Conservation (phyloP, 2,329 filamentous ascomycete species). For the Aspergillus transmontanensis region DNA sequence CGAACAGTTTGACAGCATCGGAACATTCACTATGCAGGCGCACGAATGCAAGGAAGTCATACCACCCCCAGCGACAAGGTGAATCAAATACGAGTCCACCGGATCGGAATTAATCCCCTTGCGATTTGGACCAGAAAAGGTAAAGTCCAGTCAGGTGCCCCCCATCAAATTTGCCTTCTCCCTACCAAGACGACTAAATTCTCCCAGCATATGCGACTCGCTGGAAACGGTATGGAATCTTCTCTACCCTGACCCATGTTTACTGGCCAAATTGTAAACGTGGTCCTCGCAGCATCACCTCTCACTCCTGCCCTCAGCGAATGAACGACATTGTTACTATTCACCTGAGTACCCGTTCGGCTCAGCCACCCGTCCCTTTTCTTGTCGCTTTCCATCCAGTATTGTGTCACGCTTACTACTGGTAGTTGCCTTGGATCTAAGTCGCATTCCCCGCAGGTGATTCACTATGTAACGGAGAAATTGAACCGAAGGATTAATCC, state of each 20-base stretch:
- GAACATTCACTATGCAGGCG: too few species aligned
- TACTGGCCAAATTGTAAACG: background rate
- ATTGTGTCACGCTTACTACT: background rate
- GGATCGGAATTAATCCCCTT: conserved; percentile 1
- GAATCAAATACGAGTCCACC: background rate
- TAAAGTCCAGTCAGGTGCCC: background rate
- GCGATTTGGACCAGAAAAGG: background rate
- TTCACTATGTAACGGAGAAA: conserved; percentile 2
- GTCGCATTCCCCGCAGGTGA: conserved; percentile 1
- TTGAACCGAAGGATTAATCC: background rate
- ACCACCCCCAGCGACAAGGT: too few species aligned
- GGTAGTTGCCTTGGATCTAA: background rate
- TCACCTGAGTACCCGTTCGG: background rate
- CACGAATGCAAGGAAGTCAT: too few species aligned
- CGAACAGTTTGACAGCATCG: too few species aligned
- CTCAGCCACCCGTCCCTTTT: conserved; percentile 3
- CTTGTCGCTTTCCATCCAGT: background rate
- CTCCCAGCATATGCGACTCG: conserved; percentile 1
- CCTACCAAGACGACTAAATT: background rate
- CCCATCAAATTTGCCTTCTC: background rate
- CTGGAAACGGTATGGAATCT: background rate
- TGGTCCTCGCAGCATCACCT: background rate
- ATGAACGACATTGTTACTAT: background rate
- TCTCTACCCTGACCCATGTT: background rate
- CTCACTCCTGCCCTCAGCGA: background rate